phyloP scores from a whole-genome alignment of 169 alveolate species.

The Cryptosporidium ubiquitum region DNA sequence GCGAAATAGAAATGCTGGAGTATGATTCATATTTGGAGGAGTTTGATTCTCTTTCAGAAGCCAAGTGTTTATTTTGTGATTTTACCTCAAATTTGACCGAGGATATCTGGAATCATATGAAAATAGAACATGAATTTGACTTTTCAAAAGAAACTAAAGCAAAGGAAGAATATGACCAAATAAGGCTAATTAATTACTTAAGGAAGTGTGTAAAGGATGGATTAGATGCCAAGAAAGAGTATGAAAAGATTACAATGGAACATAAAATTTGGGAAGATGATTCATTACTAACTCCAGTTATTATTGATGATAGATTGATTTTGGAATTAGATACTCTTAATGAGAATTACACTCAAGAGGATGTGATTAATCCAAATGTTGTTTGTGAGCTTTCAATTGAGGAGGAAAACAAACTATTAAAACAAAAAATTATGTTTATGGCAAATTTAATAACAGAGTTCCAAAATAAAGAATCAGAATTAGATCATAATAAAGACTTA shows the following conservation, averaged over 20 bases:
- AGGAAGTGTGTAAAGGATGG: slow-evolving; percentile 33
- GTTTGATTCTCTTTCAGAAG: slow-evolving; percentile 26
- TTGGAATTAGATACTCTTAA: slow-evolving; percentile 31
- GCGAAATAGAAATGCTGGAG: slow-evolving; percentile 7
- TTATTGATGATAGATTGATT: slow-evolving; percentile 49
- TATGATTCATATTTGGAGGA: slow-evolving; percentile 29
- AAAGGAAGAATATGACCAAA: slow-evolving; percentile 14
- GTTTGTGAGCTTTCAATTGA: slow-evolving; percentile 29
- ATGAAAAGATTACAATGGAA: not conserved
- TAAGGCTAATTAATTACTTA: slow-evolving; percentile 37
- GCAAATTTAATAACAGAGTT: slow-evolving; percentile 14
- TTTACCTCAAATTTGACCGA: not conserved
- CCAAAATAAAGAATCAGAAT: not conserved
- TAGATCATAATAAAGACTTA: not conserved
- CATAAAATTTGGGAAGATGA: slow-evolving; percentile 43
- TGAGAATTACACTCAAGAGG: not conserved
- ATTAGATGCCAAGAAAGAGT: slow-evolving; percentile 17
- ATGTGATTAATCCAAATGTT: not conserved
- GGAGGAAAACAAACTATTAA: slow-evolving; percentile 44
- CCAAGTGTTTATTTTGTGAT: slow-evolving; percentile 51
- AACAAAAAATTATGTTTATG: slow-evolving; percentile 15
- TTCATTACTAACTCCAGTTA: not conserved
- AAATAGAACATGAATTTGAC: slow-evolving; percentile 17
- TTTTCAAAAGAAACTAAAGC: not conserved
- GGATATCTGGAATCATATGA: slow-evolving; percentile 62